Base-by-base conservation (phyloP, 1,284 basidiomycete genomes). In the Heliocybe sulcata region DNA sequence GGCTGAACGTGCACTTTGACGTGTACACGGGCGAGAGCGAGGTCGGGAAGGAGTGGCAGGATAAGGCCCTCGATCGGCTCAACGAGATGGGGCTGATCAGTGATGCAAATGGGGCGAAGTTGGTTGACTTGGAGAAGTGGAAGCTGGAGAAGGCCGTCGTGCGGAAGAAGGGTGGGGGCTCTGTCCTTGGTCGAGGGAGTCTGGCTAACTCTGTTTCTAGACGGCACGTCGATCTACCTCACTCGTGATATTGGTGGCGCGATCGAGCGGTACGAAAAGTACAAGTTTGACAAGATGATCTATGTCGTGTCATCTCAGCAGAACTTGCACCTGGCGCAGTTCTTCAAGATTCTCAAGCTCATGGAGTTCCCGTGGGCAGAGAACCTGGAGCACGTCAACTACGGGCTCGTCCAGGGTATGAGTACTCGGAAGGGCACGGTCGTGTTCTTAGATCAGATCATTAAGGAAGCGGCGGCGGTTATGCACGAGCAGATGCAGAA, bases 401-500 rank as follows among this genome's bases (percentile, higher is more conserved):
- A 95, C 66, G 94, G 93, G 54, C 70, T 87, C 23, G 95, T 99
- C 26, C 83, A 85, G 56, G 96, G 97, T 56, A 99, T 99, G 96
- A 96, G 92, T 63, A 99, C 97, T 19, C 87, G 96, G 56, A 94
- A 88, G 71, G 97, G 96, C 51, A 98, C 93, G 0, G 96, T 92
- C 50, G 94, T 98, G 50, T 98, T 98, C 82, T 77, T 99, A 42
- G 89, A 98, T 66, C 82, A 98, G 70, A 98, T 99, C 64, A 88
- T 99, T 66, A 82, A 88, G 63, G 94, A 97, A 68, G 94, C 96
- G 0, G 82, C 86, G 22, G 80, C 83, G 54, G 87, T 90, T 56
- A 99, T 99, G 96, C 92, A 94, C 72, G 93, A 95, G 60, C 92
- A 96, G 69, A 99, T 99, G 97, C 80, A 77, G 70, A 88, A 87